Evolutionary conservation across 192 early-diverging fungal genomes (phyloP).

Genomic region (Mortierella antarctica): DNA sequence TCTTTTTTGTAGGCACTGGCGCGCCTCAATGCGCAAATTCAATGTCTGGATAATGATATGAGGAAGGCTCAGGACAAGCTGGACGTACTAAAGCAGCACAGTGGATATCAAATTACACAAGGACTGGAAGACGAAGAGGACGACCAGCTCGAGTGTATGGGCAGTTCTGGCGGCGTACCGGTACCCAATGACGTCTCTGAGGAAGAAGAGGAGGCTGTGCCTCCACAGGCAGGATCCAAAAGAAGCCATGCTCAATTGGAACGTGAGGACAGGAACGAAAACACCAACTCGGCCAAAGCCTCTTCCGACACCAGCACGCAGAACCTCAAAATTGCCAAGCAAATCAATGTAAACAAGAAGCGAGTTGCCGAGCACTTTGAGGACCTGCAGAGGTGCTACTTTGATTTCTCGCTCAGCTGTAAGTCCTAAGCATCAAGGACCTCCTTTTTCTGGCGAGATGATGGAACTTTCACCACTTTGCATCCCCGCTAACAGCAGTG

Average conservation of each 20-base stretch:
- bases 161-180: conserved; percentile 24
- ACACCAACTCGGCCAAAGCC: conserved; percentile 1
- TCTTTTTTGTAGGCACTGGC: conserved; percentile 42
- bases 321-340: conserved; percentile 27
- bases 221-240: conserved; percentile 36
- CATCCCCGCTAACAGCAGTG: not conserved
- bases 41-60: conserved; percentile 61
- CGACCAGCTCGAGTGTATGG: conserved; percentile 21
- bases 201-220: conserved; percentile 52
- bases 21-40: conserved; percentile 53
- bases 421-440: conserved; percentile 14
- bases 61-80: conserved; percentile 49
- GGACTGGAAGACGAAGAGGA: conserved; percentile 46
- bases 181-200: conserved; percentile 51
- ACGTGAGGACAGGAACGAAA: conserved; percentile 29
- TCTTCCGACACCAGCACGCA: conserved; percentile 19
- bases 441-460: not conserved
- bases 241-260: conserved; percentile 46
- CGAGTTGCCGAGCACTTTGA: conserved; percentile 72
- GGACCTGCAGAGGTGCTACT: conserved; percentile 82
- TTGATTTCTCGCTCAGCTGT: conserved; percentile 64
- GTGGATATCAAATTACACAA: conserved; percentile 17
- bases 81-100: conserved; percentile 30
- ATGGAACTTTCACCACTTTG: conserved; percentile 49
- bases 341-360: conserved; percentile 44